Base-by-base conservation (phyloP, 148 eudicot species). In the Agrostemma githago region DNA sequence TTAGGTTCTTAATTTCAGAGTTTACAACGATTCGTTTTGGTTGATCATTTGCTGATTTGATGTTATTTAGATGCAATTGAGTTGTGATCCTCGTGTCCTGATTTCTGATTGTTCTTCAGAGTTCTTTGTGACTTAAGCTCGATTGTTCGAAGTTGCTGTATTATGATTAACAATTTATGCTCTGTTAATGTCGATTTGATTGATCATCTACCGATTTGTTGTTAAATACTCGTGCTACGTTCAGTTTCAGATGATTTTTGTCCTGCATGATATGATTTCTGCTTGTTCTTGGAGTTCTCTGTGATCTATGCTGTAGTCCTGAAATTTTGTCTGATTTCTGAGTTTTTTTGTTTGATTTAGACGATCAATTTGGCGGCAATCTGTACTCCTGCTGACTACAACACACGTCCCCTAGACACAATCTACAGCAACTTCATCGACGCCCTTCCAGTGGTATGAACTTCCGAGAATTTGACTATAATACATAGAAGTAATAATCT, bases 361-460 rank as follows among this genome's bases (percentile, higher is more conserved):
- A 95, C 96, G 14, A 86, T 95, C 41, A 95, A 95, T 85, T 85
- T 95, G 72, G 98, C 98, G 40, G 98, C 98, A 75, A 95, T 95
- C 83, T 95, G 98, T 80, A 95, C 98, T 59, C 98, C 97, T 12
- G 98, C 98, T 19, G 97, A 95, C 80, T 95, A 95, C 85, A 95
- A 95, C 74, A 95, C 97, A 0, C 90, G 99, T 48, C 97, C 99
- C 26, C 86, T 95, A 43, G 99, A 95, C 75, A 95, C 99, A 17
- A 92, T 92, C 17, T 95, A 92, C 94, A 92, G 99, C 88, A 95
- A 95, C 68, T 95, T 95, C 93, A 90, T 92, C 57, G 98, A 95
- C 87, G 98, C 97, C 38, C 89, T 95, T 57, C 99, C 99, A 63
- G 97, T 95, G 97, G 99, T 95, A 90, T 66, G 89, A 16, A 57